Percentiles rank a stretch among this genome's conserved stretches.
Conservation (phyloP, 345 rosid genomes). For the Boechera stricta region DNA sequence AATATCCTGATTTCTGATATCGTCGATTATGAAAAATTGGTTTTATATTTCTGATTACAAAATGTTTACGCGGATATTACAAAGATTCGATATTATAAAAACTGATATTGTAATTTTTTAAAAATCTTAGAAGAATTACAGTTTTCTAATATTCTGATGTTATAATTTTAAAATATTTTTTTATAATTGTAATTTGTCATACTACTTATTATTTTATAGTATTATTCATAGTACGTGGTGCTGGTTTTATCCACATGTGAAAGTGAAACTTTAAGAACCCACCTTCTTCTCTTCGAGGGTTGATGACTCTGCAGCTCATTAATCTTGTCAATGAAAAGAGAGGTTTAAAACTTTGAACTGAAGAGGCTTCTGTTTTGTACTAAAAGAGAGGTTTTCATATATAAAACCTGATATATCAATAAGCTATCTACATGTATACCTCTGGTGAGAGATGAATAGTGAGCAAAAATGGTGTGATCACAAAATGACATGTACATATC, state of each 20-base stretch:
- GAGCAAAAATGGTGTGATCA: conserved; percentile 3
- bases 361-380: too few relatives aligned
- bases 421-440: conserved; percentile 23
- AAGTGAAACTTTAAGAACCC: background rate
- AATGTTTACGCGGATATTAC: too few relatives aligned
- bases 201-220: background rate
- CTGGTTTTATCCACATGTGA: background rate
- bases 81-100: too few relatives aligned
- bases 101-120: too few relatives aligned
- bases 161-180: too few relatives aligned
- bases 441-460: conserved; percentile 7
- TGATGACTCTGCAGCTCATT: background rate
- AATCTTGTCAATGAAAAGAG: background rate
- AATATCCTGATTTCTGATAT: too few relatives aligned
- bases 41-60: too few relatives aligned
- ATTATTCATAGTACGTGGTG: conserved; percentile 12
- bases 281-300: background rate
- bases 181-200: too few relatives aligned
- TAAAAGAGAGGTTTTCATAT: background rate
- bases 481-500: background rate
- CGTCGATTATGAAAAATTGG: too few relatives aligned
- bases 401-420: conserved; percentile 13
- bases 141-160: too few relatives aligned
- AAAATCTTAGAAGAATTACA: too few relatives aligned
- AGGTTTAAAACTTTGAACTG: background rate